Evolutionary conservation across 495 filamentous ascomycete genomes (phyloP).

Genomic region (Lasiosphaeria hispida): DNA sequence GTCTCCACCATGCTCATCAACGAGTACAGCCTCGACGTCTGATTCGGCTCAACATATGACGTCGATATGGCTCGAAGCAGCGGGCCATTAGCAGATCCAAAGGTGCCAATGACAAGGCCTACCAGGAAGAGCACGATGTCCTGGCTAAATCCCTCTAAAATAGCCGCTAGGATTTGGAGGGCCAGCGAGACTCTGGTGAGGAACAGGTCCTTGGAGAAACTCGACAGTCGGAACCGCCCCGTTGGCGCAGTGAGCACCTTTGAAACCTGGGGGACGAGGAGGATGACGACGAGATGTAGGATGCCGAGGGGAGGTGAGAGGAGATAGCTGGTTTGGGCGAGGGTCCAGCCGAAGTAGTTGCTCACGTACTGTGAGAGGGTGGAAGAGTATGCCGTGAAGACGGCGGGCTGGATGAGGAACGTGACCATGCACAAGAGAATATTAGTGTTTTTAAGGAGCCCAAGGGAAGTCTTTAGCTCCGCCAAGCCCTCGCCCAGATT

Average conservation of each 20-base stretch:
- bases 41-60: conserved; percentile 49
- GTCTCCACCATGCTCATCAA: conserved; percentile 58
- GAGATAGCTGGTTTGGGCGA: conserved; percentile 56
- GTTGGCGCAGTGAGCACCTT: conserved; percentile 31
- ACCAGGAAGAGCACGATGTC: conserved; percentile 53
- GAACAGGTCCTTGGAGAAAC: conserved; percentile 51
- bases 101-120: conserved; percentile 50
- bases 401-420: conserved; percentile 50
- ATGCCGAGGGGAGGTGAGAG: conserved; percentile 47
- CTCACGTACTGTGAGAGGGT: conserved; percentile 56
- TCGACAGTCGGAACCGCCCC: conserved; percentile 32
- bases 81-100: conserved; percentile 52
- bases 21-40: conserved; percentile 56
- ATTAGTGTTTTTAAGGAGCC: conserved; percentile 36
- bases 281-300: conserved; percentile 51
- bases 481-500: conserved; percentile 2
- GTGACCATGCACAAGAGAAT: conserved; percentile 33
- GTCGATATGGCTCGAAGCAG: conserved; percentile 50
- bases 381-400: conserved; percentile 50
- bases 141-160: conserved; percentile 34
- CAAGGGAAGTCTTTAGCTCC: conserved; percentile 19
- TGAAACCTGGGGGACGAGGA: conserved; percentile 45
- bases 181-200: conserved; percentile 49
- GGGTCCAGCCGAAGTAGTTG: conserved; percentile 53
- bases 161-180: conserved; percentile 33